Evolutionary conservation across 495 filamentous ascomycete genomes (phyloP).

Genomic region (Platismatia glauca): DNA sequence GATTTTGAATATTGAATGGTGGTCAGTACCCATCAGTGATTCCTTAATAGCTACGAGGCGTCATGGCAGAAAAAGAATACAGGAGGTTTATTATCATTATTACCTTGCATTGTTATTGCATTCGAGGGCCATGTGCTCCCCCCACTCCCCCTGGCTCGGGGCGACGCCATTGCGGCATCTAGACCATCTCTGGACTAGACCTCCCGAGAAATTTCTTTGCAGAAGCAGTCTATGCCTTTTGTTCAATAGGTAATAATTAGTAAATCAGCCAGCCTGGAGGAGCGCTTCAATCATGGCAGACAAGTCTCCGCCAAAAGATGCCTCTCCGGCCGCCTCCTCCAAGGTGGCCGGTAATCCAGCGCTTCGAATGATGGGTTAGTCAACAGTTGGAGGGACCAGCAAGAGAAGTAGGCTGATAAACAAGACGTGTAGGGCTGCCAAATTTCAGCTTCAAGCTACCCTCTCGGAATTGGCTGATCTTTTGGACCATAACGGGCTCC

Average conservation of each 20-base stretch:
- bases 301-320: conserved; percentile 11
- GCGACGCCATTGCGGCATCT: conserved; percentile 3
- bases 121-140: not conserved
- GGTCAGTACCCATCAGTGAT: no score
- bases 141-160: not conserved
- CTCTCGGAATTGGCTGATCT: conserved; percentile 96
- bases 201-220: conserved; percentile 7
- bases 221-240: not conserved
- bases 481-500: conserved; percentile 67
- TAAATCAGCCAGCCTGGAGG: not conserved
- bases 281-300: conserved; percentile 18
- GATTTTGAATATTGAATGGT: no score
- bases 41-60: no score
- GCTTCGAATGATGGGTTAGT: conserved; percentile 61
- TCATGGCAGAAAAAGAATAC: no score
- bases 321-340: conserved; percentile 27
- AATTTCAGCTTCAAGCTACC: conserved; percentile 75
- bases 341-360: conserved; percentile 49
- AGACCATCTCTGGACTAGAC: conserved; percentile 8
- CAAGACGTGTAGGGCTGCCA: conserved; percentile 49
- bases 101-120: not conserved
- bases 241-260: no score
- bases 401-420: not conserved
- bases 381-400: not conserved
- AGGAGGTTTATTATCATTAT: no score